phyloP scores from a whole-genome alignment of 139 green algal species.

The Chlorella sp. region DNA sequence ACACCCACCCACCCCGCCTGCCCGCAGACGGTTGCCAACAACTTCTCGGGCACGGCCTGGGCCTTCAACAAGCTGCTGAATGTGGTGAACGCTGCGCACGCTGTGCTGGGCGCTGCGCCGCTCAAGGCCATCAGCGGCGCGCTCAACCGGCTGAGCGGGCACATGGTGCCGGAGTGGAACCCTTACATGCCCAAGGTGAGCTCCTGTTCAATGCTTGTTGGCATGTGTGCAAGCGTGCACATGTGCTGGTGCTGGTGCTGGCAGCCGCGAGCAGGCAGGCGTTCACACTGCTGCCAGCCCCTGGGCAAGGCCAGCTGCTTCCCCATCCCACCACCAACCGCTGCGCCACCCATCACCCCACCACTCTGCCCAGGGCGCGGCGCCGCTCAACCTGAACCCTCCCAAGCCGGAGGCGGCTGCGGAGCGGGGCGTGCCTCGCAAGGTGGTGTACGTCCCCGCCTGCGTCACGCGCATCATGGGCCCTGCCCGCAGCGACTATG shows the following conservation, averaged over 20 bases:
- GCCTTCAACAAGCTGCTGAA: conserved; percentile 84
- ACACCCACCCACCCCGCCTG: neutral
- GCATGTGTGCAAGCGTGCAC: too few relatives aligned
- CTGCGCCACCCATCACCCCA: neutral
- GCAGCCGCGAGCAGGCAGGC: too few relatives aligned
- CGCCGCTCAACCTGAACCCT: conserved; percentile 60
- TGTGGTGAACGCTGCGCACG: conserved; percentile 80
- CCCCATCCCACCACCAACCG: neutral
- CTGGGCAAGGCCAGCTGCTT: too few relatives aligned
- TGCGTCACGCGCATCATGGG: conserved; percentile 98
- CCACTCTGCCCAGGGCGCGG: conserved; percentile 42
- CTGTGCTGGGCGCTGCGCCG: conserved; percentile 78
- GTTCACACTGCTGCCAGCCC: too few relatives aligned
- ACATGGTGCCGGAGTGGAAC: conserved; percentile 94
- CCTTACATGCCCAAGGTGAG: conserved; percentile 93
- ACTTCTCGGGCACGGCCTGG: conserved; percentile 80
- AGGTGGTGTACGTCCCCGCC: conserved; percentile 93
- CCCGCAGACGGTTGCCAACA: conserved; percentile 70
- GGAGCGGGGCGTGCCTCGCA: conserved; percentile 46
- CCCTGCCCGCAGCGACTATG: conserved; percentile 72
- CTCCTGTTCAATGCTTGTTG: too few relatives aligned
- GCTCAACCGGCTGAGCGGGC: conserved; percentile 79
- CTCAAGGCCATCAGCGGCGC: conserved; percentile 73
- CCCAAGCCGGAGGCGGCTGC: conserved; percentile 35
- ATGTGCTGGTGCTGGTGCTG: too few relatives aligned